Base-by-base conservation (phyloP, 163 green algal genomes). In the Prototheca wickerhamii region DNA sequence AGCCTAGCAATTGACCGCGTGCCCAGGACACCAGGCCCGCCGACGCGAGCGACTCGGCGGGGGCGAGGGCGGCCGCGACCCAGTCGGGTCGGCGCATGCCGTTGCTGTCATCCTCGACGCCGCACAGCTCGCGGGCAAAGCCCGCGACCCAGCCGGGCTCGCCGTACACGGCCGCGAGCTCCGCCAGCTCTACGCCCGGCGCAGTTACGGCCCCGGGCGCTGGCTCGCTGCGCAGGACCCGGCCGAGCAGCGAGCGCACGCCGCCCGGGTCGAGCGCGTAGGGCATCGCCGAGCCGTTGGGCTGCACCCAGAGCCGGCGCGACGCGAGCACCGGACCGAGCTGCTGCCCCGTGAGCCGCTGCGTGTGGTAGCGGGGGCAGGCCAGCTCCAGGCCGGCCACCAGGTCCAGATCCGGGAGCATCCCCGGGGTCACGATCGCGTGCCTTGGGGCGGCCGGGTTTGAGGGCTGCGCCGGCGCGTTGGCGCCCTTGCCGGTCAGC, bases 231-330 rank as follows among this genome's bases (percentile, higher is more conserved):
- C 46, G 12, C 23, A 12, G 5, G 5, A 18, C 46, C 18, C 46
- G 18, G 15, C 15, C 46, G 26, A 95, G 81, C 46, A 92, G 61
- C 18, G 83, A 88, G 28, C 83, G 77, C 6, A 90, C 80, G 37
- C 87, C 88, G n/a, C 75, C 78, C 3, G 84, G 82, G 53, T 95
- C 88, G 35, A 87, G 78, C 0, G 71, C 70, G 60, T 94, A 93
- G 0, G 83, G 78, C 53, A 94, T 67, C 1, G 76, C 80, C 0
- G 79, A 78, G 3, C 81, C 74, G 53, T 84, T 84, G n/a, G 73
- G 73, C 71, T 76, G 74, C 71, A 86, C 70, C 56, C 60, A 71
- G 44, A 75, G 42, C 1, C 54, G 69, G 44, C 58, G 40, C 4
- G 35, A 68, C 44, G 51, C 30, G 63, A 77, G 82, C 1, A 80